phyloP scores from a whole-genome alignment of 805 yeast genomes.

The Yamadazyma paraphyllophila region DNA sequence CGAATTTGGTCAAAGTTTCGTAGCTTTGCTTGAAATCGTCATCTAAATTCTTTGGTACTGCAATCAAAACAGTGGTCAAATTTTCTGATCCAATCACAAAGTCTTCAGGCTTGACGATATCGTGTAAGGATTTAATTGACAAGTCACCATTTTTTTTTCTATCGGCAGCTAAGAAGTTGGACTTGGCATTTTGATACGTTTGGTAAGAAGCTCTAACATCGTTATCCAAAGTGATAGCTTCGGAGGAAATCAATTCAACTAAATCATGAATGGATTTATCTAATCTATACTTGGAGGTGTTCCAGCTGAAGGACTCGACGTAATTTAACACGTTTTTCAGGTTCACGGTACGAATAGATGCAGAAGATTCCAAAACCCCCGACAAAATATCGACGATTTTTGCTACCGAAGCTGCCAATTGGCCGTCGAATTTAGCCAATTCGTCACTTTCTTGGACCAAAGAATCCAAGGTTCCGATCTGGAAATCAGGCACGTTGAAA shows the following conservation, averaged over 20 bases:
- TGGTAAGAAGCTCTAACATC: slow-evolving; percentile 80
- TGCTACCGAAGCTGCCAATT: slow-evolving; percentile 62
- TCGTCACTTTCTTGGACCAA: slow-evolving; percentile 91
- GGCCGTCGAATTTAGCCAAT: slow-evolving; percentile 75
- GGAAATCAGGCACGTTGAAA: slow-evolving; percentile 75
- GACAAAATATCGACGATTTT: slow-evolving; percentile 76
- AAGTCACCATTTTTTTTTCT: slow-evolving; percentile 92
- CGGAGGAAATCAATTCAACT: slow-evolving; percentile 65
- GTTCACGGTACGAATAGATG: slow-evolving; percentile 35
- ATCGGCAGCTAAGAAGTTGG: slow-evolving; percentile 82
- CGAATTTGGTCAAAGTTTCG: slow-evolving; percentile 75
- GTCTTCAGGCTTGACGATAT: slow-evolving; percentile 77
- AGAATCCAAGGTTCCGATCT: slow-evolving; percentile 92
- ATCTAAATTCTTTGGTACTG: slow-evolving; percentile 70
- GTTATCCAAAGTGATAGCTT: slow-evolving; percentile 77
- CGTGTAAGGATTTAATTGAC: slow-evolving; percentile 86
- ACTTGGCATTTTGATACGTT: slow-evolving; percentile 76
- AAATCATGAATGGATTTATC: slow-evolving; percentile 81
- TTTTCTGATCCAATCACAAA: slow-evolving; percentile 86
- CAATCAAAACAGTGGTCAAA: slow-evolving; percentile 80
- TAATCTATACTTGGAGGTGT: slow-evolving; percentile 76
- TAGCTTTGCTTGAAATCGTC: slow-evolving; percentile 64
- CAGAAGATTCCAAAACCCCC: slow-evolving; percentile 30
- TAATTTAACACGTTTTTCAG: slow-evolving; percentile 56
- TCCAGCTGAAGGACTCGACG: slow-evolving; percentile 81